These are phyloP conservation scores for Camellia sinensis DNA, from an alignment of 148 eudicot species.

Conservation along the genomic window DNA sequence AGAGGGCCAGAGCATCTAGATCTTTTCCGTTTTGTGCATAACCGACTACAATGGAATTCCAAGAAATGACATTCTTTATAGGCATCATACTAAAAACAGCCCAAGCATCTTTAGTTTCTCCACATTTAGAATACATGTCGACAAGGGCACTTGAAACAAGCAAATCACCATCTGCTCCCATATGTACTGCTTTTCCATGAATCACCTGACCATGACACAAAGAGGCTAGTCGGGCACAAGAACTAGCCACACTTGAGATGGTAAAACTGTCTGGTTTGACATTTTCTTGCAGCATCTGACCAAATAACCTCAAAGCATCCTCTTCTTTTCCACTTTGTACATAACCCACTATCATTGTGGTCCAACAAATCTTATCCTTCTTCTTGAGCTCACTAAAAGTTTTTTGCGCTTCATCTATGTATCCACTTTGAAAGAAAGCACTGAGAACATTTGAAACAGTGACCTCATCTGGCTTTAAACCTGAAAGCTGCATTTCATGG, in stretches of 20 bases:
- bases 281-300: conserved; percentile 18
- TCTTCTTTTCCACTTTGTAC: conserved; percentile 20
- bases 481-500: conserved; percentile 20
- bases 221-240: conserved; percentile 22
- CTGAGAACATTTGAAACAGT: conserved; percentile 24
- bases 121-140: conserved; percentile 26
- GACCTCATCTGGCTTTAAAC: conserved; percentile 27
- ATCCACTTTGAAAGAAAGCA: conserved; percentile 19
- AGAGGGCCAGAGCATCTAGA: conserved; percentile 17
- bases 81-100: conserved; percentile 14
- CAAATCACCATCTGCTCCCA: conserved; percentile 20
- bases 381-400: conserved; percentile 17
- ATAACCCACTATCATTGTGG: conserved; percentile 26
- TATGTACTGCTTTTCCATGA: conserved; percentile 22
- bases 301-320: conserved; percentile 15
- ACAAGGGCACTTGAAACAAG: conserved; percentile 23
- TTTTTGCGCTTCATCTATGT: conserved; percentile 17
- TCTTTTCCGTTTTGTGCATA: conserved; percentile 24
- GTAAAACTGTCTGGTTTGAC: conserved; percentile 23
- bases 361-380: conserved; percentile 23
- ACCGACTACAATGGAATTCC: conserved; percentile 24
- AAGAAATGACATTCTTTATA: conserved; percentile 8
- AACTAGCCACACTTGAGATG: conserved; percentile 12
- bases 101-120: conserved; percentile 19
- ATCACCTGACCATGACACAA: conserved; percentile 19